Evolutionary conservation across 208 protist genomes (phyloP), one percentile per base, ranked within the genome.

Genomic region (Trypanosoma cruzi): DNA sequence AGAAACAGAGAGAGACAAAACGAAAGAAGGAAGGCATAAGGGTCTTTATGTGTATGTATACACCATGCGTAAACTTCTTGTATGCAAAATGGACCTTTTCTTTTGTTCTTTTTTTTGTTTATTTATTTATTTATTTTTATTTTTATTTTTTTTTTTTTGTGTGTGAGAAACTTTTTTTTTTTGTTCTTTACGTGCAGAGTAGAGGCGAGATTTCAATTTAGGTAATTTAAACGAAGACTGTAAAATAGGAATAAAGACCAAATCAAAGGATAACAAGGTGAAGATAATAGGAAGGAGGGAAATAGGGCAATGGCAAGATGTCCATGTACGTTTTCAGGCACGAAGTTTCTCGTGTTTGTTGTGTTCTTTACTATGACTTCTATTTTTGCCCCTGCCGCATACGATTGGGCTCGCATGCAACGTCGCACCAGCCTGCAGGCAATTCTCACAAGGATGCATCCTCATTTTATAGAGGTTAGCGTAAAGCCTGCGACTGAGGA

Each of bases 371-470:
- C 73, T 13, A 1, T 78, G 2, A 70, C 46, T 14, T 49, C 20
- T 14, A 57, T 63, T 26, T 88, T 88, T 71, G 55, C 53, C 36
- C 57, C 42, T 53, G 75, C 77, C 55, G 77, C 64, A 53, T 80
- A 86, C 58, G 76, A 77, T 16, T 92, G 86, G 86, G 72, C 75
- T 4, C 44, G 81, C 24, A 75, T 77, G 53, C 32, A 65, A 0
- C 70, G 80, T 34, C 82, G 86, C 50, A 88, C 79, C n/a, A 59
- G 68, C n/a, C 71, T 81, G 5, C 80, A 85, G 40, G 73, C 74
- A 32, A 83, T 92, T 49, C 80, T 84, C 37, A 79, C 81, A 4
- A 60, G 82, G 40, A 75, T 85, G 71, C 83, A 79, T 61, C 81
- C 83, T 0, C 56, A 67, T 52, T 87, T 90, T 54, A 74, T 71